Base-by-base conservation (phyloP, 768 basidiomycete genomes). In the Russula abietina region DNA sequence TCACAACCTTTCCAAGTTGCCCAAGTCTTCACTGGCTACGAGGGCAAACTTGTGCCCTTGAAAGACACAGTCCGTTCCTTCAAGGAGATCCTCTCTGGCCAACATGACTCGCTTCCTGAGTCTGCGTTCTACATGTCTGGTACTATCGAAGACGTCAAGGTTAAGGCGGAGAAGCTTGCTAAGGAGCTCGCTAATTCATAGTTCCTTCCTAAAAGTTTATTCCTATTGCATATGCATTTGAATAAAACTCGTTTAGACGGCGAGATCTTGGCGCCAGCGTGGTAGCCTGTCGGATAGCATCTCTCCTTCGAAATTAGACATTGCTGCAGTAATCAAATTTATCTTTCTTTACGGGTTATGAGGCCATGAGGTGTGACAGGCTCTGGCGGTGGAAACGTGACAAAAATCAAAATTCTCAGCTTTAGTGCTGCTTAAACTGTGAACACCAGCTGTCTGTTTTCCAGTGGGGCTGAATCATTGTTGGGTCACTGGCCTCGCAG, bases 1-100 rank as follows among this genome's bases (percentile, higher is more conserved):
- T 98, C 94, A 69, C 95, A 99, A 80, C 97, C 97, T 67, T 99
- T 99, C 93, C 91, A 92, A 75, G 96, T 98, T 75, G 97, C 95
- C 61, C 93, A 98, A 81, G 94, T 97, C 77, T 98, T 98, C 86
- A 98, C 96, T 73, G 96, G 96, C 82, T 95, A 92, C 72, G 95
- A 97, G 82, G 97, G 96, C 73, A 91, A 89, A 76, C 91, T 98
- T 65, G 96, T 99, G 39, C 81, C 95, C 16, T 80, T 99, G 68
- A 98, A 98, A 83, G 95, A 98, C 75, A 95, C 93, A 65, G 76
- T 95, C 72, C 90, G 91, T 70, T 95, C 96, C 46, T 98, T 98
- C 89, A 94, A 89, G 84, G 93, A 97, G 79, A 98, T 99, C 72
- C 87, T 99, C 61, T 82, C 87, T 66, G 96, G 96, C 63, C 70